Conservation (phyloP, 2,329 filamentous ascomycete species). For the Alternaria brassicae region DNA sequence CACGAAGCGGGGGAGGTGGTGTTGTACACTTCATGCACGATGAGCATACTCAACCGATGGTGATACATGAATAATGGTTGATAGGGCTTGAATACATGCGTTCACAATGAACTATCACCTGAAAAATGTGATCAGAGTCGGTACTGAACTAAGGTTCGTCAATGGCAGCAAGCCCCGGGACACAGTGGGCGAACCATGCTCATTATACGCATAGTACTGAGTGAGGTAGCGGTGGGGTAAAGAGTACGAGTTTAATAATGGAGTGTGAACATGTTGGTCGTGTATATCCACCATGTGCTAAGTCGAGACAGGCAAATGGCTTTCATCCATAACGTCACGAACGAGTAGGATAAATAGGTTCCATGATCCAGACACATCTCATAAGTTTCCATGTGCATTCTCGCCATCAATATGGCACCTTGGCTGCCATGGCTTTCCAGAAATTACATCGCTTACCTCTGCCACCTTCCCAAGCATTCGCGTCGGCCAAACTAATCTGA, state of each 20-base stretch:
- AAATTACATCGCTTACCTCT: conserved; percentile 42
- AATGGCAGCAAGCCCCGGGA: conserved; percentile 61
- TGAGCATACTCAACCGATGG: conserved; percentile 3
- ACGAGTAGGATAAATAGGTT: neutral
- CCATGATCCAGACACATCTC: neutral
- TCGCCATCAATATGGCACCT: conserved; percentile 32
- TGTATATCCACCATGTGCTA: neutral
- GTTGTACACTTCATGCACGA: conserved; percentile 42
- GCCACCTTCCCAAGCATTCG: conserved; percentile 41
- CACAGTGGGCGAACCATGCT: conserved; percentile 42
- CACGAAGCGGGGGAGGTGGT: conserved; percentile 64
- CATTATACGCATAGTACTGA: conserved; percentile 2
- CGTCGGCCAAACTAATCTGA: conserved; percentile 37
- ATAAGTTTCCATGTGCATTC: neutral
- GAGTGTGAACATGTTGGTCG: conserved; percentile 16
- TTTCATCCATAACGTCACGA: neutral
- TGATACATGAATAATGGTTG: neutral
- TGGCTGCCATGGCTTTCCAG: conserved; percentile 36
- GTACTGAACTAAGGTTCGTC: conserved; percentile 65
- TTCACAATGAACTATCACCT: conserved; percentile 64
- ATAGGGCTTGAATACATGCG: conserved; percentile 59
- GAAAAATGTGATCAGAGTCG: conserved; percentile 61
- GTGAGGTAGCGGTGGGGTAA: conserved; percentile 41
- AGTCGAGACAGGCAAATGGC: neutral
- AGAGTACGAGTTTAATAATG: conserved; percentile 42